A percentile compares a stretch with the other conserved stretches of the same genome.
Conservation (phyloP, 2,329 filamentous ascomycete species). For the Ceratocystis ficicola region DNA sequence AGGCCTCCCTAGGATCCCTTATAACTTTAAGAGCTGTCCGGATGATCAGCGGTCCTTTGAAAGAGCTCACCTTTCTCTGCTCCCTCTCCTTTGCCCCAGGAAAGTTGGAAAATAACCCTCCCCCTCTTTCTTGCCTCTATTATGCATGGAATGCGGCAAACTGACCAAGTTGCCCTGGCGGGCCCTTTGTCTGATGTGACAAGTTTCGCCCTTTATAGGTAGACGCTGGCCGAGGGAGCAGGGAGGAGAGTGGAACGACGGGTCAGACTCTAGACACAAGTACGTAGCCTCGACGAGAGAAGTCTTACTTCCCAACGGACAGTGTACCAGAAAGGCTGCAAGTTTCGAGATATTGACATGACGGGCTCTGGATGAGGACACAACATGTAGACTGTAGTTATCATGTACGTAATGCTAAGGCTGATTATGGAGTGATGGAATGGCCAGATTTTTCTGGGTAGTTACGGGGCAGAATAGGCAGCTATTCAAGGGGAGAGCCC, state of each 20-base stretch:
- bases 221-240: neutral
- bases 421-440: neutral
- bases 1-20: neutral
- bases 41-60: neutral
- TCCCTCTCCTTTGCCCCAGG: neutral
- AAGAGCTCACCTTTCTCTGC: too few species aligned
- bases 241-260: neutral
- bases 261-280: neutral
- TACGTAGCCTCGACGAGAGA: neutral
- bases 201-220: neutral
- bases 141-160: neutral
- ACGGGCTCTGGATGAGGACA: neutral
- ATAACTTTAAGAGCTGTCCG: conserved; percentile 1
- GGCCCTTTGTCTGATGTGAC: conserved; percentile 1
- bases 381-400: neutral
- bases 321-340: neutral
- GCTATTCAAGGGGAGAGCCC: neutral
- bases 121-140: neutral
- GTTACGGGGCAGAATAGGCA: neutral
- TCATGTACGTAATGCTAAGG: neutral
- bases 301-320: neutral
- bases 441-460: neutral
- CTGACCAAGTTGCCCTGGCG: neutral
- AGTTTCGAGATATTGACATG: neutral
- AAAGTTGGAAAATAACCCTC: neutral